Evolutionary conservation across 2,329 filamentous ascomycete species (phyloP).

Genomic region (Ambrosiella xylebori): DNA sequence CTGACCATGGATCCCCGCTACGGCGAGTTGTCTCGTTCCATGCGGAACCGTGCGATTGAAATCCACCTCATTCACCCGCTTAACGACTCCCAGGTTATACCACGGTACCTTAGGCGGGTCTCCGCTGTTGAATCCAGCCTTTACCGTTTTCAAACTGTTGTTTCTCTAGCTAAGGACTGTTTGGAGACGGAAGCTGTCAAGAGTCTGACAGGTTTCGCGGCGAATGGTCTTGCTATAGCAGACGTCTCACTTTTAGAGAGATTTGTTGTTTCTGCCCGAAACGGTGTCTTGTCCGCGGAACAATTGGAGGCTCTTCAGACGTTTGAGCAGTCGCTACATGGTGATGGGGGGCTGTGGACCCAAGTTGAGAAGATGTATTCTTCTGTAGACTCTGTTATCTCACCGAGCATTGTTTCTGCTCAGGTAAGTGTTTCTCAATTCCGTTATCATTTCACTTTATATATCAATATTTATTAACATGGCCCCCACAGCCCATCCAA

Average conservation of each 20-base stretch:
- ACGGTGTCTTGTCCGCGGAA: not conserved
- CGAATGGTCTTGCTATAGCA: constrained; percentile 12
- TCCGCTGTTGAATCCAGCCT: constrained; percentile 32
- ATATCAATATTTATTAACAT: constrained; percentile 9
- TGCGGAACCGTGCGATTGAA: constrained; percentile 89
- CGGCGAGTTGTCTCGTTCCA: constrained; percentile 85
- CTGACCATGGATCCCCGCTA: constrained; percentile 83
- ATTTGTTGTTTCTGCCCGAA: constrained; percentile 7
- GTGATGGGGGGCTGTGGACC: constrained; percentile 11
- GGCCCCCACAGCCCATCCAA: constrained; percentile 33
- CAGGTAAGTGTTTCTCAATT: constrained; percentile 24
- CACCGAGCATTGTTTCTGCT: constrained; percentile 18
- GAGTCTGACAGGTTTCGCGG: constrained; percentile 5
- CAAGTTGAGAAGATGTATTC: constrained; percentile 23
- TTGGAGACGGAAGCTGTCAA: not conserved
- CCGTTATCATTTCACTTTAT: not conserved
- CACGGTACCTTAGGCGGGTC: constrained; percentile 23
- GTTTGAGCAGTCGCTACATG: constrained; percentile 4
- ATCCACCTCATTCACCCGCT: constrained; percentile 49
- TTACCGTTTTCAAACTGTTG: constrained; percentile 26
- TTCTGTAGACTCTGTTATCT: constrained; percentile 15
- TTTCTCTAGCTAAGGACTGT: not conserved
- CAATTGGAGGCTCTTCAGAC: constrained; percentile 4
- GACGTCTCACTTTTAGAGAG: constrained; percentile 13
- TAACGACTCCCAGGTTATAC: constrained; percentile 16